These are phyloP conservation scores for Leishmania tarentolae DNA, from an alignment of 208 protist species.

Conservation along the genomic window DNA sequence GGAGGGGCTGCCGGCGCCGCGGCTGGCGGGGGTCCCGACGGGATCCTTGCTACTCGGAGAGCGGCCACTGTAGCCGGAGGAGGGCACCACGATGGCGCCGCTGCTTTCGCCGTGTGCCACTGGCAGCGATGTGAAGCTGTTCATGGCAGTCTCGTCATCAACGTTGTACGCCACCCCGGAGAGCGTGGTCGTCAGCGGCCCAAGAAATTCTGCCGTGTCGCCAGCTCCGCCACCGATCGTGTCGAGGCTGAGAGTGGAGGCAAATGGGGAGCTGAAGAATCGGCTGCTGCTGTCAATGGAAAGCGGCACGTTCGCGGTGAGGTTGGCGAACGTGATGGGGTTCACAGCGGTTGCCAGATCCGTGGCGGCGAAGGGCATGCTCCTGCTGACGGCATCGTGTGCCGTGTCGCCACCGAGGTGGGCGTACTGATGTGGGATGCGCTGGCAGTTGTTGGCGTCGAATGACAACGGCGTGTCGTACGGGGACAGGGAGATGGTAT, in stretches of 20 bases:
- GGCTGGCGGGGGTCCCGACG: neutral
- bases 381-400: neutral
- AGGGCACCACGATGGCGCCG: neutral
- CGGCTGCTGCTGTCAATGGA: neutral
- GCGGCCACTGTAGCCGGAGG: neutral
- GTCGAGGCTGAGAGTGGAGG: conserved; percentile 3
- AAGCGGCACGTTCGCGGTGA: neutral
- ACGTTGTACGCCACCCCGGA: conserved; percentile 31
- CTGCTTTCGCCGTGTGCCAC: neutral
- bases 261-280: neutral
- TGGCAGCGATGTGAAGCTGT: neutral
- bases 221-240: neutral
- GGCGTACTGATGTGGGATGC: neutral
- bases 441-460: neutral
- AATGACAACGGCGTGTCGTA: neutral
- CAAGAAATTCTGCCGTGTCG: conserved; percentile 7
- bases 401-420: neutral
- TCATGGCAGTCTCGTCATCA: conserved; percentile 25
- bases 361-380: neutral
- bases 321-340: neutral
- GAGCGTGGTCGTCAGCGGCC: conserved; percentile 24
- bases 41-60: neutral
- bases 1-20: neutral
- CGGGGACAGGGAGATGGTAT: neutral
- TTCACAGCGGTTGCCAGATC: neutral